Conservation (phyloP, 768 basidiomycete genomes). For the Podaxis sp. region DNA sequence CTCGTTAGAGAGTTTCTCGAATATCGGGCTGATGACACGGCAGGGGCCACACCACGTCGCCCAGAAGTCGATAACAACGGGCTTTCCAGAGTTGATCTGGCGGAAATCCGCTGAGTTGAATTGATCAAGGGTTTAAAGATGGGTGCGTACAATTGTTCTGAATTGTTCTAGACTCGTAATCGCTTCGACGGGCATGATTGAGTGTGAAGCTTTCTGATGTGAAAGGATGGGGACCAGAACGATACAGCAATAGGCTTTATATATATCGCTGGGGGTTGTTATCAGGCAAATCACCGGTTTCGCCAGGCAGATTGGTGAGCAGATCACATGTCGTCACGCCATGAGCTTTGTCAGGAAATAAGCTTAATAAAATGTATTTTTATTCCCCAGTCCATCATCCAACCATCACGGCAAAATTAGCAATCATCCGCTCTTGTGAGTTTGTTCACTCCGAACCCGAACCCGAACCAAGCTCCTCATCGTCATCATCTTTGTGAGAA, state of each 20-base stretch:
- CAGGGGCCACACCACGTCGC: conserved; percentile 80
- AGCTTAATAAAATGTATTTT: not conserved
- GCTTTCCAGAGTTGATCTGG: conserved; percentile 48
- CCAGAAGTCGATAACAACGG: conserved; percentile 69
- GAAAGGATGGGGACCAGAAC: not conserved
- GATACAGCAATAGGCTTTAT: not conserved
- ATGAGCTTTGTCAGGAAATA: not conserved
- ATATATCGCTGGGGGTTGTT: not conserved
- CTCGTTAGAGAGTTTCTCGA: conserved; percentile 52
- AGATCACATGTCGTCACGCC: conserved; percentile 12
- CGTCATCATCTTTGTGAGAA: conserved; percentile 28
- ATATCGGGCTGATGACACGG: conserved; percentile 61
- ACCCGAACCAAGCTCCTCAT: conserved; percentile 24
- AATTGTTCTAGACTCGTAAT: conserved; percentile 17
- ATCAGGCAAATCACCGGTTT: not conserved
- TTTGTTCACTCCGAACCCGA: conserved; percentile 19
- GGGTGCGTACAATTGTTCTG: conserved; percentile 13
- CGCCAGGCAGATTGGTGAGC: conserved; percentile 12
- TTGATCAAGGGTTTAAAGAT: not conserved
- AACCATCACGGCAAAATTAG: not conserved
- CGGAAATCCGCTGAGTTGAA: not conserved
- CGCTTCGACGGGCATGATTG: conserved; percentile 14
- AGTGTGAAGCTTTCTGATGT: not conserved
- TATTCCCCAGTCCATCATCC: not conserved
- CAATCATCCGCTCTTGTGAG: not conserved